Percentiles rank a stretch among this genome's conserved stretches.
Conservation (phyloP, 495 filamentous ascomycete genomes). For the Cercophora sp. region DNA sequence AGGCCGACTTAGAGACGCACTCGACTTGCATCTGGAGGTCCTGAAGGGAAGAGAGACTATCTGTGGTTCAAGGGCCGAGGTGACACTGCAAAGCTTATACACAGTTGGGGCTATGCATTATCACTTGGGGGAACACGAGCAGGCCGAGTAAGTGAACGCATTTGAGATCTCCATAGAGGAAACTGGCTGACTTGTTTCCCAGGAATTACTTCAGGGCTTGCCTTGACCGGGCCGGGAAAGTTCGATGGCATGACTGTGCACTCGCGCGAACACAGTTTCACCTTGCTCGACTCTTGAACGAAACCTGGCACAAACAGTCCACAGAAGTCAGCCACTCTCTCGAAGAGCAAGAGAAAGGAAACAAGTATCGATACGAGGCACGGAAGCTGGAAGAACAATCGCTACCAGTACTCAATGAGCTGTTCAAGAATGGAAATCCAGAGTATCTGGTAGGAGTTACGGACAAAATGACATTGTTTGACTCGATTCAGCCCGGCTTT, state of each 20-base stretch:
- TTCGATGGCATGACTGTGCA: neutral
- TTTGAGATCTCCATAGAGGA: too few relatives aligned
- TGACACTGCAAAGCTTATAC: slow-evolving; percentile 24
- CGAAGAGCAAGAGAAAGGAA: neutral
- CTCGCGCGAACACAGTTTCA: neutral
- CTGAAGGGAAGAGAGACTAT: slow-evolving; percentile 7
- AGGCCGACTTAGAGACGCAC: slow-evolving; percentile 11
- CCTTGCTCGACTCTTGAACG: slow-evolving; percentile 1
- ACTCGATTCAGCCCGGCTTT: neutral
- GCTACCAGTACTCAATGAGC: neutral
- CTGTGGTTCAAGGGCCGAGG: slow-evolving; percentile 12
- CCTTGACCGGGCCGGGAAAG: neutral
- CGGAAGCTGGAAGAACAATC: neutral
- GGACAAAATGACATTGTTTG: neutral
- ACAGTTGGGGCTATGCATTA: slow-evolving; percentile 20
- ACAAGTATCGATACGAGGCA: neutral
- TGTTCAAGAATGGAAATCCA: neutral
- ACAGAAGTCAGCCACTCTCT: neutral
- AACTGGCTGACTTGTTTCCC: neutral
- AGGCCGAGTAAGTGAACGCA: slow-evolving; percentile 4
- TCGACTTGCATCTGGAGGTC: slow-evolving; percentile 18
- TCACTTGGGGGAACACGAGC: neutral
- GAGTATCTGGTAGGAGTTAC: neutral
- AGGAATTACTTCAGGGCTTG: slow-evolving; percentile 7
- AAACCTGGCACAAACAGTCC: neutral